Conservation (phyloP, 1,139 yeast species). For the Kluyveromyces sp. region DNA sequence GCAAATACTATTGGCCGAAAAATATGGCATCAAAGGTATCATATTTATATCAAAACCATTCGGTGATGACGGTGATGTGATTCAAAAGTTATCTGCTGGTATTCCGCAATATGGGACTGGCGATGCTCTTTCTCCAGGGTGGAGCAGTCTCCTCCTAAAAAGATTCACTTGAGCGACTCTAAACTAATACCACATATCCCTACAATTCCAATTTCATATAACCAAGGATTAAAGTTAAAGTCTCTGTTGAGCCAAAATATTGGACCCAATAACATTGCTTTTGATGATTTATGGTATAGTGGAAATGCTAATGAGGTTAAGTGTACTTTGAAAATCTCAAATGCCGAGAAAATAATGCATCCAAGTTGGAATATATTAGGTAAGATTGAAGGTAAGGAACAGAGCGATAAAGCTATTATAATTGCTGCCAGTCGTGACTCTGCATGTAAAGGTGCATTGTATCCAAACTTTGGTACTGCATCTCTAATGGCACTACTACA, state of each 20-base stretch:
- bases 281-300: constrained; percentile 33
- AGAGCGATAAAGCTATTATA: constrained; percentile 61
- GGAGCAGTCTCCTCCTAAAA: constrained; percentile 42
- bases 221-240: constrained; percentile 52
- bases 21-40: constrained; percentile 46
- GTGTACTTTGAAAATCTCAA: constrained; percentile 37
- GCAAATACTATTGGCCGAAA: constrained; percentile 46
- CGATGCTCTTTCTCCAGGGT: constrained; percentile 73
- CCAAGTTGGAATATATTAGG: constrained; percentile 76
- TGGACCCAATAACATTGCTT: constrained; percentile 39
- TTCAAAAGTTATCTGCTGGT: constrained; percentile 61
- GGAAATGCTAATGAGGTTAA: constrained; percentile 29
- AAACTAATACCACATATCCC: constrained; percentile 63
- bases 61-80: constrained; percentile 34
- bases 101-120: constrained; percentile 64
- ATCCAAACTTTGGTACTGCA: constrained; percentile 71
- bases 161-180: constrained; percentile 40
- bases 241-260: constrained; percentile 28
- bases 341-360: constrained; percentile 52
- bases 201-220: constrained; percentile 65
- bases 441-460: constrained; percentile 63
- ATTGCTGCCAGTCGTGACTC: constrained; percentile 86
- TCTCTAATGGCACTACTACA: constrained; percentile 65
- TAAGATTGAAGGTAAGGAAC: constrained; percentile 73
- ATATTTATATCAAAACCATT: constrained; percentile 35